phyloP scores from a whole-genome alignment of 495 filamentous ascomycete genomes.

The Penicillium soppii region DNA sequence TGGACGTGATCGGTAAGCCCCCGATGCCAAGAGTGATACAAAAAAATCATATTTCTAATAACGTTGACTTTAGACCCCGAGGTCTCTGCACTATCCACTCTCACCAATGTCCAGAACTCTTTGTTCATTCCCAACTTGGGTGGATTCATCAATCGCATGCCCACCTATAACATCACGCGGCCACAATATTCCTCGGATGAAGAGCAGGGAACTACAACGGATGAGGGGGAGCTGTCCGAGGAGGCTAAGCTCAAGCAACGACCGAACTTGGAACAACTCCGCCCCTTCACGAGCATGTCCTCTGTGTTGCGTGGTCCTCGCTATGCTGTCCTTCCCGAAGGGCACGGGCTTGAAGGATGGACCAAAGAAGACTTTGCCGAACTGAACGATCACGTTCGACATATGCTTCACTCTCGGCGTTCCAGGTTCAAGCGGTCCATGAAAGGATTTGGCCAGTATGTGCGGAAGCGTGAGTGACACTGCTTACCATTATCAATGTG shows the following conservation, averaged over 20 bases:
- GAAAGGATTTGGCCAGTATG: constrained; percentile 74
- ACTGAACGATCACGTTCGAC: constrained; percentile 77
- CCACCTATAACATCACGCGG: constrained; percentile 70
- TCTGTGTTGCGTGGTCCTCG: constrained; percentile 32
- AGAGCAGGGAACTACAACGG: constrained; percentile 32
- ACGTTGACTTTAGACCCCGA: constrained; percentile 58
- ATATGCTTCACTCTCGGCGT: constrained; percentile 75
- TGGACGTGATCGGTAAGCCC: constrained; percentile 68
- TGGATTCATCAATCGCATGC: constrained; percentile 63
- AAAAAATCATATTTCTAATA: neutral
- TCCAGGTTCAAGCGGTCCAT: constrained; percentile 72
- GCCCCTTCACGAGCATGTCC: constrained; percentile 31
- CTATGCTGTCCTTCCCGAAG: constrained; percentile 51
- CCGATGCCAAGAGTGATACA: neutral
- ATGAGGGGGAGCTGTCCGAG: constrained; percentile 27
- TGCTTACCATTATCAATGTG: neutral
- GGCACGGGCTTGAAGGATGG: constrained; percentile 67
- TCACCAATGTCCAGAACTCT: constrained; percentile 79
- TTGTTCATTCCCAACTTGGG: constrained; percentile 73
- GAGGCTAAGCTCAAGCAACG: constrained; percentile 23
- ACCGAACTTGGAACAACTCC: constrained; percentile 28
- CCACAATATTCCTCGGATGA: constrained; percentile 31
- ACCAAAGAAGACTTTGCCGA: constrained; percentile 64
- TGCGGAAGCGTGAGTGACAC: constrained; percentile 55
- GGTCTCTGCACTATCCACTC: constrained; percentile 68